Evolutionary conservation across 2,329 filamentous ascomycete species (phyloP), one percentile per base, ranked within the genome.

Genomic region (Botrytis tulipae): DNA sequence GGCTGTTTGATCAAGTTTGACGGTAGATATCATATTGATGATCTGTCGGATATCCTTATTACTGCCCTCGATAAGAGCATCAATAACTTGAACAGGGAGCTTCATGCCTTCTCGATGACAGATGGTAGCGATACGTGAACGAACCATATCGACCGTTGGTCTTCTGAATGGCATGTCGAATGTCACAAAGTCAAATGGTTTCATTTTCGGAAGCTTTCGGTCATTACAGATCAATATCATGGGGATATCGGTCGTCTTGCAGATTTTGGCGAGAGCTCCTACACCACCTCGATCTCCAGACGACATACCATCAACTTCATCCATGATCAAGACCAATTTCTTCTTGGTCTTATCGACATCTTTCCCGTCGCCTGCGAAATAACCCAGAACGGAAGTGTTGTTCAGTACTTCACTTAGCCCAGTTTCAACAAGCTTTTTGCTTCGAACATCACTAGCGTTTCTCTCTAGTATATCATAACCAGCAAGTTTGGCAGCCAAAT

Each of bases 161-260:
- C 95, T 90, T 80, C 92, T 90, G 86, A 99, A 99, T 61, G 91
- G 90, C 76, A 99, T 84, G 76, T 98, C 95, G 79, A 89, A 95
- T 3, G 93, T 91, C 70, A 93, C 92, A 79, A 90, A 89, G 81
- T 98, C 95, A 81, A 99, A 99, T 0, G 96, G 96, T 83, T 95
- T 98, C 96, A 99, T 99, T 87, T 99, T 99, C 44, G 92, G 96
- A 75, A 95, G 85, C 77, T 88, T 91, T 78, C 96, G 92, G 81
- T 99, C 96, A 82, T 99, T 99, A 87, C 96, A 99, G 78, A 99
- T 98, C 72, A 99, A 87, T 78, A 99, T 98, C 81, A 99, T 91
- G 0, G 96, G 96, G 37, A 99, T 90, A 78, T 96, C 91, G 0
- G 95, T 96, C 86, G 97, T 98, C 84, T 93, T 97, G 86, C 95